These are phyloP conservation scores for Nemania diffusa DNA, from an alignment of 2,329 filamentous ascomycete species.

Conservation along the genomic window DNA sequence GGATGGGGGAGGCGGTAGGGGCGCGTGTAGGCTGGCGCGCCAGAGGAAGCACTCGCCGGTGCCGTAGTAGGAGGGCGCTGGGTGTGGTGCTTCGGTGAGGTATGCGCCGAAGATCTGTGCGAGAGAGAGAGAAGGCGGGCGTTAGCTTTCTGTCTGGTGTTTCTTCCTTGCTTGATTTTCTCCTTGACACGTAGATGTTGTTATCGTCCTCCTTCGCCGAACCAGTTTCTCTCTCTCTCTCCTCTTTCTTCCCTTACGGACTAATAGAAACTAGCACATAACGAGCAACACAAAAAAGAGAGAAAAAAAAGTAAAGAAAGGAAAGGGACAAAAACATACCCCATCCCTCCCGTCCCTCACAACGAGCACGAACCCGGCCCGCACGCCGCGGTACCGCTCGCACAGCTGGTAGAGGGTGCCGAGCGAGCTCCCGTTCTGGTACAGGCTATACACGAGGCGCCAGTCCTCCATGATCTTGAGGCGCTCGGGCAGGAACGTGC, in stretches of 20 bases:
- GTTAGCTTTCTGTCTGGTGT: conserved; percentile 20
- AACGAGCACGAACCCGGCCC: conserved; percentile 90
- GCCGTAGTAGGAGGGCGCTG: conserved; percentile 86
- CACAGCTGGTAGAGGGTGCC: conserved; percentile 86
- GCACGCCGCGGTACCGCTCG: conserved; percentile 70
- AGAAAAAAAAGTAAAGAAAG: background rate
- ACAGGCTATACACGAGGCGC: conserved; percentile 87
- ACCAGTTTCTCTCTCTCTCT: background rate
- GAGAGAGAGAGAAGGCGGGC: background rate
- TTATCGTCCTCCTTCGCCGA: background rate
- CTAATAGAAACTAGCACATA: background rate
- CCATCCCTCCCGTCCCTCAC: conserved; percentile 80
- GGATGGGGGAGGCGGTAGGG: conserved; percentile 76
- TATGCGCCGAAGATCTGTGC: conserved; percentile 87
- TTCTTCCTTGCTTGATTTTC: background rate
- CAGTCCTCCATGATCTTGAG: conserved; percentile 89
- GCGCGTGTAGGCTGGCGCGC: conserved; percentile 75
- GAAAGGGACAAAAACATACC: conserved; percentile 60
- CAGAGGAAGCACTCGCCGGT: conserved; percentile 97
- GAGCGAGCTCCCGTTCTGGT: conserved; percentile 89
- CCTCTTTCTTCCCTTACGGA: no score
- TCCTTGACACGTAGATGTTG: background rate
- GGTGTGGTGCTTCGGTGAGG: conserved; percentile 87
- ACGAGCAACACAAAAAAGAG: background rate
- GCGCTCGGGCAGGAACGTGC: conserved; percentile 85